Evolutionary conservation across 2,329 filamentous ascomycete species (phyloP).

Genomic region (Fusarium equiseti): DNA sequence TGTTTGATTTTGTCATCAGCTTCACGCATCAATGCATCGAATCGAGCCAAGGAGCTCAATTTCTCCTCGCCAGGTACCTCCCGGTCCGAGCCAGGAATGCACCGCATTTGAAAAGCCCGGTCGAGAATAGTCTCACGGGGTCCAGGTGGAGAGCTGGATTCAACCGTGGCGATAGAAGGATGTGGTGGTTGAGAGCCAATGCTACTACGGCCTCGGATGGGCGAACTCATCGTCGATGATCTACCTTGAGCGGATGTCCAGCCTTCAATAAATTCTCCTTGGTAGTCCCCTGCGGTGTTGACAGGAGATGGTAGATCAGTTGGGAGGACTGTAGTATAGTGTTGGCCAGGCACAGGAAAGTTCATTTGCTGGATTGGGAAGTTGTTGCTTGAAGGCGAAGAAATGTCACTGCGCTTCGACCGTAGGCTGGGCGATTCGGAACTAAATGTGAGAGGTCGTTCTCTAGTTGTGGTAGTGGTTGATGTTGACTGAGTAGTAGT

Average conservation of each 20-base stretch:
- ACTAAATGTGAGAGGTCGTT: slow-evolving; percentile 64
- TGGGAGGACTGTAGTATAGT: slow-evolving; percentile 65
- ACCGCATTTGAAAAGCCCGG: slow-evolving; percentile 72
- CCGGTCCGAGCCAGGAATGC: slow-evolving; percentile 70
- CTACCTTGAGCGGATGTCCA: slow-evolving; percentile 71
- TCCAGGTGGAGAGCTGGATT: slow-evolving; percentile 63
- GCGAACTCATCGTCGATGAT: slow-evolving; percentile 69
- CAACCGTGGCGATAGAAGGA: slow-evolving; percentile 52
- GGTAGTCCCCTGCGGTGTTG: slow-evolving; percentile 65
- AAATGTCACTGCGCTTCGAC: slow-evolving; percentile 72
- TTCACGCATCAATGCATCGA: slow-evolving; percentile 74
- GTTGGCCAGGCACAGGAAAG: slow-evolving; percentile 57
- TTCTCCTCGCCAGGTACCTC: slow-evolving; percentile 70
- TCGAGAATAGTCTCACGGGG: slow-evolving; percentile 76
- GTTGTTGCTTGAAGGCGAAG: slow-evolving; percentile 66
- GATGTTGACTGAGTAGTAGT: slow-evolving; percentile 62
- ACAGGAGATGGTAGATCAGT: slow-evolving; percentile 69
- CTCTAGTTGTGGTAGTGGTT: slow-evolving; percentile 57
- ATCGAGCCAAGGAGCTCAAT: slow-evolving; percentile 72
- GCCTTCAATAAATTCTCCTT: slow-evolving; percentile 69
- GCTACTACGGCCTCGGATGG: slow-evolving; percentile 66
- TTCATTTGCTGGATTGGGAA: slow-evolving; percentile 55
- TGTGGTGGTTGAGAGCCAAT: slow-evolving; percentile 63
- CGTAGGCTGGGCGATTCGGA: slow-evolving; percentile 71
- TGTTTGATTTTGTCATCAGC: slow-evolving; percentile 64